Percentiles rank a stretch among this genome's conserved stretches.
These are phyloP conservation scores for Calonectria crousiana DNA, from an alignment of 2,329 filamentous ascomycete genomes.

Conservation along the genomic window DNA sequence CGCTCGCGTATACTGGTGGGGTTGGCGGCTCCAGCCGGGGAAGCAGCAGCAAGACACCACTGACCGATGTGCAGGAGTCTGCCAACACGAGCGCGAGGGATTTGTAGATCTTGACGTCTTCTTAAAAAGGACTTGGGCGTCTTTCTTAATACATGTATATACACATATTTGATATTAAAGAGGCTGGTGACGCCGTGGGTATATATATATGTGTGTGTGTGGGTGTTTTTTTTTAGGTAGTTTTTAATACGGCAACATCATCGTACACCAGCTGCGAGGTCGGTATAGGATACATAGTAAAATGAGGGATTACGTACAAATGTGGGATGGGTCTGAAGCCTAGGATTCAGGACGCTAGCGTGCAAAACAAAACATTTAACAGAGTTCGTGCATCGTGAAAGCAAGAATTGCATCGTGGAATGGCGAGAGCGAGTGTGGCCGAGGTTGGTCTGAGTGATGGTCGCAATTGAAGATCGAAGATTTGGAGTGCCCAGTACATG, in stretches of 20 bases:
- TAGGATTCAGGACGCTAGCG: background rate
- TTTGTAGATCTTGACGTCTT: background rate
- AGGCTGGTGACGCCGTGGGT: background rate
- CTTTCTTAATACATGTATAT: background rate
- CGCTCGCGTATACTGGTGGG: background rate
- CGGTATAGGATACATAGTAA: background rate
- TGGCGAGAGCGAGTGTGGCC: background rate
- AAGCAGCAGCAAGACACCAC: background rate
- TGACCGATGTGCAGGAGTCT: background rate
- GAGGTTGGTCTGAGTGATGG: background rate
- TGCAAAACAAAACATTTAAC: background rate
- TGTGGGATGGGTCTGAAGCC: background rate
- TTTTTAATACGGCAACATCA: background rate
- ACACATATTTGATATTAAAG: background rate
- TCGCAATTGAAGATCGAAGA: background rate
- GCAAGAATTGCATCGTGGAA: background rate
- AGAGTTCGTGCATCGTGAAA: background rate
- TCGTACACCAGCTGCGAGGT: background rate
- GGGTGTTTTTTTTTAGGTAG: no score
- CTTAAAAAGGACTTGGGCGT: background rate
- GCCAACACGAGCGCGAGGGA: no score
- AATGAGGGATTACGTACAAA: constrained; percentile 12
- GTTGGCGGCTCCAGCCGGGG: background rate
- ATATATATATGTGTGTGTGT: background rate
- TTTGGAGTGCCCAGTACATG: background rate